Conservation (phyloP, 148 eudicot genomes). For the Chenopodium berlandieri region DNA sequence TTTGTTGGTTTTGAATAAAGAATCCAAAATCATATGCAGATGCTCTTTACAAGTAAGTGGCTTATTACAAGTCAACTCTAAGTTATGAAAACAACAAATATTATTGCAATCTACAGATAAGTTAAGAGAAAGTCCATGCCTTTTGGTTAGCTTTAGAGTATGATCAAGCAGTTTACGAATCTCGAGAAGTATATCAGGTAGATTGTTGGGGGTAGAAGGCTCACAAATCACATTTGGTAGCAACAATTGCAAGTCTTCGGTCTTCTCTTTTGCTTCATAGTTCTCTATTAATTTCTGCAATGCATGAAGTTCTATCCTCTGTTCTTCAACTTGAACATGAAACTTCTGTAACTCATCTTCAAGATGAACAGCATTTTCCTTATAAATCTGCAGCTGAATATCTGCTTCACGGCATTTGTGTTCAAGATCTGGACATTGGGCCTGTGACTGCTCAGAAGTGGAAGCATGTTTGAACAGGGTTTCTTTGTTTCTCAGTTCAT, state of each 20-base stretch:
- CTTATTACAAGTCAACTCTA: slow-evolving; percentile 19
- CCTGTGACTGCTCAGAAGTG: slow-evolving; percentile 16
- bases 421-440: slow-evolving; percentile 29
- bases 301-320: slow-evolving; percentile 24
- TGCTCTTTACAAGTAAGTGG: slow-evolving; percentile 28
- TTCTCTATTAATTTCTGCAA: slow-evolving; percentile 20
- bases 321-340: slow-evolving; percentile 32
- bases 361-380: slow-evolving; percentile 34
- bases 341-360: slow-evolving; percentile 36
- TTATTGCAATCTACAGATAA: slow-evolving; percentile 17
- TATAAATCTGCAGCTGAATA: slow-evolving; percentile 31
- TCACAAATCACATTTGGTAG: slow-evolving; percentile 12
- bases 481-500: slow-evolving; percentile 37
- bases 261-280: slow-evolving; percentile 17
- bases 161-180: slow-evolving; percentile 40
- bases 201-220: slow-evolving; percentile 17
- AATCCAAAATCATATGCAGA: slow-evolving; percentile 30
- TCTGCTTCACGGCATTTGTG: slow-evolving; percentile 32
- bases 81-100: slow-evolving; percentile 23
- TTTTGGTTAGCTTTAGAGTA: slow-evolving; percentile 37
- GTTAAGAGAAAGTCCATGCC: slow-evolving; percentile 31
- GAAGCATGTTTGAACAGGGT: slow-evolving; percentile 28
- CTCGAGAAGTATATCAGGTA: slow-evolving; percentile 29
- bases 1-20: slow-evolving; percentile 38
- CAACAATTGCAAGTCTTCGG: slow-evolving; percentile 13